Evolutionary conservation across 2,329 filamentous ascomycete species (phyloP).

Genomic region (Aspergillus aculeatus): DNA sequence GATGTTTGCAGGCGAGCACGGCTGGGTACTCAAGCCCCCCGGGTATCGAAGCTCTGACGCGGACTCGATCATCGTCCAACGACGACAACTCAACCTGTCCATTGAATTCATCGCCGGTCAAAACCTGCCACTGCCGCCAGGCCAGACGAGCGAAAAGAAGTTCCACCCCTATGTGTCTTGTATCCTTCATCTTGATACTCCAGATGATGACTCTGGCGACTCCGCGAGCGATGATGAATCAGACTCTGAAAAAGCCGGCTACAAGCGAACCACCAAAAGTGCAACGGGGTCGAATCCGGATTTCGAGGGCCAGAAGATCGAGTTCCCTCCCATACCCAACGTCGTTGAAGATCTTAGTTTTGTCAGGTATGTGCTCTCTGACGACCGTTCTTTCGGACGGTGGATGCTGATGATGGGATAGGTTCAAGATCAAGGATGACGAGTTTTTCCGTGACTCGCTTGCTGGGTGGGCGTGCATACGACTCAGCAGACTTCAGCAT

Average conservation of each 20-base stretch:
- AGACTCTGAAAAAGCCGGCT: conserved; percentile 44
- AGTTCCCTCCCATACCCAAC: conserved; percentile 56
- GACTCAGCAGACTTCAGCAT: conserved; percentile 73
- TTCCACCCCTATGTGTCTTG: conserved; percentile 76
- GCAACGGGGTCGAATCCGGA: conserved; percentile 62
- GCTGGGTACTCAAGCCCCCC: conserved; percentile 81
- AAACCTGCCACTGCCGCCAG: conserved; percentile 65
- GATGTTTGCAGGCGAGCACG: conserved; percentile 78
- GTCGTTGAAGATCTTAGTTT: conserved; percentile 71
- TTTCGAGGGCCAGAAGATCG: conserved; percentile 60
- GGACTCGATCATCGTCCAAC: conserved; percentile 40
- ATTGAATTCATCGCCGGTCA: conserved; percentile 77
- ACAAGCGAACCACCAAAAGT: conserved; percentile 60
- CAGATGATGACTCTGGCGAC: conserved; percentile 45
- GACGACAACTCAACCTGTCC: conserved; percentile 62
- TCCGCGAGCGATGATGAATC: conserved; percentile 50
- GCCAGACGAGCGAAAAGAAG: conserved; percentile 53
- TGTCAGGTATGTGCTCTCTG: conserved; percentile 59
- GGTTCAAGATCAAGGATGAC: conserved; percentile 85
- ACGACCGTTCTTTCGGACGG: conserved; percentile 6
- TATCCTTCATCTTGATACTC: conserved; percentile 75
- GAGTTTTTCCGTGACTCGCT: conserved; percentile 75
- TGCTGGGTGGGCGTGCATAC: conserved; percentile 84
- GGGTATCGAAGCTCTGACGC: conserved; percentile 59
- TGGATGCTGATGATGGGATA: conserved; percentile 27